Evolutionary conservation across 179 eudicot species (phyloP).

Genomic region (Vitellaria paradoxa): DNA sequence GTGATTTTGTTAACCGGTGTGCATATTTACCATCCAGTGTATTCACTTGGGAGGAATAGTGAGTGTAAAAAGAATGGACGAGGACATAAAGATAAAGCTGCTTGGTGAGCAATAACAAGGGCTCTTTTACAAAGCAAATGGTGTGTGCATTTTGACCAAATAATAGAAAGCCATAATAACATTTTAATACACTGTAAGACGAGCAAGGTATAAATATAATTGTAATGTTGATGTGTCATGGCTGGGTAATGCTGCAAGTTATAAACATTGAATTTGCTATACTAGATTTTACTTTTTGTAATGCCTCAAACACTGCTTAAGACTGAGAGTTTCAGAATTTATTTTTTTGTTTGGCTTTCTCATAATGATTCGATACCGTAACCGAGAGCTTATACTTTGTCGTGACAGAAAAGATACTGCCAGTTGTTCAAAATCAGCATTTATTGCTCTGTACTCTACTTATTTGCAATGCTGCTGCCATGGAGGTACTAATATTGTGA

Average conservation of each 20-base stretch:
- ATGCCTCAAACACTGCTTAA: background rate
- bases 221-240: background rate
- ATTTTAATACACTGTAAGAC: background rate
- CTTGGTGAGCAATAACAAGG: no score
- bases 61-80: no score
- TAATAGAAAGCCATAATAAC: no score
- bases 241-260: background rate
- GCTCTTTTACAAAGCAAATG: no score
- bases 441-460: slow-evolving; percentile 88
- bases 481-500: slow-evolving; percentile 62
- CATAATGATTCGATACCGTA: background rate
- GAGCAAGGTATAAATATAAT: background rate
- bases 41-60: no score
- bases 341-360: background rate
- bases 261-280: background rate
- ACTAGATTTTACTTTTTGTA: background rate
- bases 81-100: no score
- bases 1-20: no score
- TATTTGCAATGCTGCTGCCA: slow-evolving; percentile 94
- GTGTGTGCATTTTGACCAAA: no score
- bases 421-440: slow-evolving; percentile 90
- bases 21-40: no score
- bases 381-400: slow-evolving; percentile 12
- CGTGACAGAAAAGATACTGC: slow-evolving; percentile 73
- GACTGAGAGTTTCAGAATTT: background rate